A percentile compares a stretch with the other conserved stretches of the same genome.
phyloP scores from a whole-genome alignment of 495 filamentous ascomycete genomes.

The Articulospora tetracladia region DNA sequence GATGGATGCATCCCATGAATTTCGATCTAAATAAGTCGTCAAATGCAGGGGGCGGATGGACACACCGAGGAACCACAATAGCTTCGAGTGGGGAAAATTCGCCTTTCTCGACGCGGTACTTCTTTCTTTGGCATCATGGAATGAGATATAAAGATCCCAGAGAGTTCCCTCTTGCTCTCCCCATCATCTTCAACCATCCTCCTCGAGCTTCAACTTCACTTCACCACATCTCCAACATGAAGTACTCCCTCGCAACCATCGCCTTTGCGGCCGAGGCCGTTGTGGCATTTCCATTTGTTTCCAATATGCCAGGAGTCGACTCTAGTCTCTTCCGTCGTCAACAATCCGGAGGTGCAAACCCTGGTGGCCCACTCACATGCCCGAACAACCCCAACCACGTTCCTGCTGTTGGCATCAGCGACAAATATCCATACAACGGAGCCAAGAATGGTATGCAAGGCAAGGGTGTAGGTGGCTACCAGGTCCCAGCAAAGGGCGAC shows the following conservation, averaged over 20 bases:
- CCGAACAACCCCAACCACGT: constrained; percentile 36
- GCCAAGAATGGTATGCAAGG: constrained; percentile 34
- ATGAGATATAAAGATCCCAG: not conserved
- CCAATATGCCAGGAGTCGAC: constrained; percentile 30
- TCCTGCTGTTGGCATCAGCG: constrained; percentile 26
- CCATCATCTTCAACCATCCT: not conserved
- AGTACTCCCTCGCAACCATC: constrained; percentile 13
- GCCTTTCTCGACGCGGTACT: not conserved
- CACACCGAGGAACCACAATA: not conserved
- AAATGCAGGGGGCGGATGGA: not conserved
- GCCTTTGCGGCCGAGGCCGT: constrained; percentile 14
- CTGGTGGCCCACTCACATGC: constrained; percentile 27
- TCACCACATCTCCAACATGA: constrained; percentile 15
- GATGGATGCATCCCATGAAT: not conserved
- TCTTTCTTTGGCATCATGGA: not conserved
- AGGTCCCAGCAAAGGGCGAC: constrained; percentile 34
- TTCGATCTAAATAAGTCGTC: not conserved
- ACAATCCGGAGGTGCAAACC: constrained; percentile 9
- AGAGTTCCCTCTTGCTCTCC: not conserved
- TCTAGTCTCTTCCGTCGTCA: constrained; percentile 19
- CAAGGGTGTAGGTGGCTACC: constrained; percentile 30
- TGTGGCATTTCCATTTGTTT: constrained; percentile 32
- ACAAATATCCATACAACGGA: constrained; percentile 32
- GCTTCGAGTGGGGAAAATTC: not conserved
- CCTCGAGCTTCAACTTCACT: not conserved